phyloP scores from a whole-genome alignment of 1,284 basidiomycete genomes.

The Sanghuangporus baumii region DNA sequence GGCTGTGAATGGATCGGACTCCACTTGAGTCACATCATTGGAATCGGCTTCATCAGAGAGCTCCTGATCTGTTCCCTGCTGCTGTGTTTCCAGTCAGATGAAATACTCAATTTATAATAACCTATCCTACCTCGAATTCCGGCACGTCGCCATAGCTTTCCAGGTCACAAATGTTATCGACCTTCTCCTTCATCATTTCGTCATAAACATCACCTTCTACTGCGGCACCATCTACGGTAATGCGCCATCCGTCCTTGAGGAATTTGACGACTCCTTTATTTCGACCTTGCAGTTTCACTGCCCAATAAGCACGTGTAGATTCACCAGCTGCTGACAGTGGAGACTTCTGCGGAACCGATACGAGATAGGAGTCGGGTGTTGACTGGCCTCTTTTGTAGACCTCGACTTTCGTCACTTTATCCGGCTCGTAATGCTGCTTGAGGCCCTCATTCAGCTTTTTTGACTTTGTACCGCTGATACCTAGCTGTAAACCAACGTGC shows the following conservation, averaged over 20 bases:
- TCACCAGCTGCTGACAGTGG: background rate
- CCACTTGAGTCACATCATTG: too few species aligned
- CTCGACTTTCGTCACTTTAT: background rate
- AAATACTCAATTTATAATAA: too few species aligned
- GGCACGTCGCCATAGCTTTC: too few species aligned
- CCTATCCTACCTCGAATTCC: too few species aligned
- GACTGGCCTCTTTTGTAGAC: background rate
- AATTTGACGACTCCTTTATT: background rate
- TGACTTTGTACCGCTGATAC: background rate
- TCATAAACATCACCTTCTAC: too few species aligned
- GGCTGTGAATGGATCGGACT: too few species aligned
- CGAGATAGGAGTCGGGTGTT: too few species aligned
- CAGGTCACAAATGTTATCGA: too few species aligned
- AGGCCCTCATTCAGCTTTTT: background rate
- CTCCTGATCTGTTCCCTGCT: too few species aligned
- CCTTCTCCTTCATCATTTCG: too few species aligned
- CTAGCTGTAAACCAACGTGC: background rate
- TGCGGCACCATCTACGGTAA: background rate
- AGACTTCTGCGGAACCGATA: background rate
- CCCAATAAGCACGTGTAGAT: background rate
- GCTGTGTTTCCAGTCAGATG: too few species aligned
- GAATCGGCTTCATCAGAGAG: too few species aligned
- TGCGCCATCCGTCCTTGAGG: background rate
- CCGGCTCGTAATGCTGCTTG: background rate
- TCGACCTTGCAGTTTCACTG: background rate